Base-by-base conservation (phyloP, 305 asterid species). In the Solanum aculeatissimum region DNA sequence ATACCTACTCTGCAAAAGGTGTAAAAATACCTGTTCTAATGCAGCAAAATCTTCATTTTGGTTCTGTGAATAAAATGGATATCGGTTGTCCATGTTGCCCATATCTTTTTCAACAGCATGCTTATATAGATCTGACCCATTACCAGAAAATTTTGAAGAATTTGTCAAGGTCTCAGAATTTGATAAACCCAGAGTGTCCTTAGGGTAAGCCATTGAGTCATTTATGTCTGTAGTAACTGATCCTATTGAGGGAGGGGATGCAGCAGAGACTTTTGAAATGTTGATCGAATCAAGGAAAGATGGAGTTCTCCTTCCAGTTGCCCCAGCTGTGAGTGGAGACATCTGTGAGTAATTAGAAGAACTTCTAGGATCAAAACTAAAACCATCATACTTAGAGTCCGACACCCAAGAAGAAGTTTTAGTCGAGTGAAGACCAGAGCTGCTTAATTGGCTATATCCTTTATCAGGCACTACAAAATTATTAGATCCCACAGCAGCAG, bases 1-100 rank as follows among this genome's bases (percentile, higher is more conserved):
- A 65, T 62, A 65, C 82, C 63, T 16, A 75, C 82, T 9, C 19
- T 9, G 27, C 60, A 75, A 81, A 58, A 88, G 47, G 63, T 82
- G 85, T 83, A 87, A 84, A 57, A 75, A 27, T 86, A 97, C 99
- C 99, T 97, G 99, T 91, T 97, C 99, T 84, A 97, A 86, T 47
- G 97, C 97, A 87, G 95, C 93, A 90, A 97, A 97, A 87, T 94
- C 99, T 85, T 97, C 99, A 71, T 95, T 92, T 89, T 94, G 98
- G 90, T 93, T 95, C 88, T 85, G 94, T 7, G 93, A 84, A 87
- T 92, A 87, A 70, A 90, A 89, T 40, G 85, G 89, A 27, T 89
- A 88, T 84, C 87, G 91, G 85, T 80, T 85, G 63, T 84, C 89
- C 84, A 85, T 77, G 84, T 83, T 86, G 62, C 82, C 87, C 80